These are phyloP conservation scores for Apiospora aurea DNA, from an alignment of 2,329 filamentous ascomycete genomes.

Conservation along the genomic window DNA sequence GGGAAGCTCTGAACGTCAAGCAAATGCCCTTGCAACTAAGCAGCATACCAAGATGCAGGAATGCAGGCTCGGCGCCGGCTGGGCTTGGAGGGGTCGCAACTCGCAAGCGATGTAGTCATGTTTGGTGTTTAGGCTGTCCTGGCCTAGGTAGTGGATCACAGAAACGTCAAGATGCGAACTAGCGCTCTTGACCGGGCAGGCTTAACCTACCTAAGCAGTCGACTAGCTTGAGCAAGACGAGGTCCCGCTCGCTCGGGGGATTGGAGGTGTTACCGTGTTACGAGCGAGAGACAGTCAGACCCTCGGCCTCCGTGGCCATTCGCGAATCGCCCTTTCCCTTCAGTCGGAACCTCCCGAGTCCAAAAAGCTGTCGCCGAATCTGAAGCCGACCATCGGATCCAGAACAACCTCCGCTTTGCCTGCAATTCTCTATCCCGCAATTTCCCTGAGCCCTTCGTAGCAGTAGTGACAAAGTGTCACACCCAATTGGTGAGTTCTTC, in stretches of 20 bases:
- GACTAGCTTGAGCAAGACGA: not conserved
- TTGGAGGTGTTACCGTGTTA: slow-evolving; percentile 15
- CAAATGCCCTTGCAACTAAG: not conserved
- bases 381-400: slow-evolving; percentile 29
- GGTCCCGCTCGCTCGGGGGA: slow-evolving; percentile 11
- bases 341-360: slow-evolving; percentile 21
- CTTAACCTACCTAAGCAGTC: not conserved
- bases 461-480: slow-evolving; percentile 27
- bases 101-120: not conserved
- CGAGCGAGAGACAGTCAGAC: not conserved
- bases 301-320: not conserved
- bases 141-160: slow-evolving; percentile 11
- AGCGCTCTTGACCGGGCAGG: not conserved
- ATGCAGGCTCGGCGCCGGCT: not conserved
- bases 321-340: not conserved
- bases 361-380: not conserved
- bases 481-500: slow-evolving; percentile 24
- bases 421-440: not conserved
- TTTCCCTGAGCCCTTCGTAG: slow-evolving; percentile 22
- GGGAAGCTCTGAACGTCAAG: not conserved
- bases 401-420: slow-evolving; percentile 26
- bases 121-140: slow-evolving; percentile 14
- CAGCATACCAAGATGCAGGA: not conserved
- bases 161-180: slow-evolving; percentile 1
- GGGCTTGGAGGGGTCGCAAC: not conserved